Evolutionary conservation across 805 yeast species (phyloP), one percentile per base, ranked within the genome.

Genomic region (Wickerhamomyces bisporus): DNA sequence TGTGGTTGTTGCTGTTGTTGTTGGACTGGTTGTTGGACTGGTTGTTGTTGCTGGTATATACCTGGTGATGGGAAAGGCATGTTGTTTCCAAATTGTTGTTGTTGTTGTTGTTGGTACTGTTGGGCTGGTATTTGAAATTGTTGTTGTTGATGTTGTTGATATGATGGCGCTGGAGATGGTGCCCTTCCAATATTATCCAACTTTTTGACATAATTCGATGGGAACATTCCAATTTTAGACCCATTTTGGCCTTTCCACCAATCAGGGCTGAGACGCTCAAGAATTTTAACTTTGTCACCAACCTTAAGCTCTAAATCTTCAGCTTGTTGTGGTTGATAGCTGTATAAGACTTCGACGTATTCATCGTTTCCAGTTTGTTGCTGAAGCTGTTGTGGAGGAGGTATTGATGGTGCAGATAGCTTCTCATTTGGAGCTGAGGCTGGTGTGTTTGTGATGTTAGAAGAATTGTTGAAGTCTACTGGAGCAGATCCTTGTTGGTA

Each of bases 161-260:
- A 39, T 5, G 47, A 15, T 25, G 49, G 47, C 14, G 41, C 26
- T 21, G 43, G 42, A 18, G 39, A 21, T 32, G 41, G 34, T 32
- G 34, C 36, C 48, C 41, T 30, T 12, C 23, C 38, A 26, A 38
- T 25, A 12, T 36, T 33, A n/a, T 32, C 35, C 34, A 34, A 19
- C 20, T 37, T 39, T 56, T 70, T 71, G 35, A 88, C 95, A 55
- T 93, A 91, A 58, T 86, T 86, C 2, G 91, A 66, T 8, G 98
- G 98, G 66, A 93, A 89, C 55, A 89, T 80, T 30, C 98, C 98
- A 7, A 73, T 71, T 24, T 61, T 58, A 5, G 76, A 74, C 42
- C 75, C 71, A 31, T 70, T 57, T 14, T 66, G 64, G 33, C 98
- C 98, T 55, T 76, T 82, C 85, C 93, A 88, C 98, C 98, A 91